Base-by-base conservation (phyloP, 495 filamentous ascomycete genomes). In the Rhizodiscina lignyota region DNA sequence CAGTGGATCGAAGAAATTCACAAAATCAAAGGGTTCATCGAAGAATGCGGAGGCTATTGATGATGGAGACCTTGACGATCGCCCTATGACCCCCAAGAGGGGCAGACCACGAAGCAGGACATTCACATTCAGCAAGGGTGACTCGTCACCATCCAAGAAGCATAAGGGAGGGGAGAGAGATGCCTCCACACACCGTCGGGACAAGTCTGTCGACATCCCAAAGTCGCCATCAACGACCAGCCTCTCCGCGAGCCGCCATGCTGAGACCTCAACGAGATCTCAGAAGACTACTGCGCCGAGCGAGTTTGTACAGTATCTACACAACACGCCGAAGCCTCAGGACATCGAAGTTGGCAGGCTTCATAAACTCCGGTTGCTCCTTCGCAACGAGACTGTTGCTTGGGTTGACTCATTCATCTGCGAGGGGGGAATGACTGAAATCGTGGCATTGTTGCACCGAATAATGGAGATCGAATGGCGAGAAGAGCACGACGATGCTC, bases 381-480 rank as follows among this genome's bases (percentile, higher is more conserved):
- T 96, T 22, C 78, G 89, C 5, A 94, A 94, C 50, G 89, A 97
- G 60, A 89, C 84, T 2, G 78, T 97, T 2, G 70, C 74, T 13
- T 97, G 91, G 91, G 87, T 91, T 1, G 83, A 96, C 45, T 66
- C 70, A 4, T 97, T 97, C 54, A 80, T 96, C 44, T 62, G 70
- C 16, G 69, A 82, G 44, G 86, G 84, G 13, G 89, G 89, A 18
- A 93, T 96, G 85, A 69, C 76, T 45, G 84, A 92, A 50, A 80
- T 96, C 35, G 77, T 93, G 19, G 72, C 68, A 32, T 61, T 97
- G 35, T 61, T 96, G 38, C 76, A 92, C 45, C 71, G 89, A 11
- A 94, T 83, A 33, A 84, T 94, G 70, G 77, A 79, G 35, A 74
- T 97, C 36, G 91, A 94, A 53, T 97, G 89, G 89, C 79, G 84